Base-by-base conservation (phyloP, 805 yeast genomes). In the Lipomyces spencermartinsiae region DNA sequence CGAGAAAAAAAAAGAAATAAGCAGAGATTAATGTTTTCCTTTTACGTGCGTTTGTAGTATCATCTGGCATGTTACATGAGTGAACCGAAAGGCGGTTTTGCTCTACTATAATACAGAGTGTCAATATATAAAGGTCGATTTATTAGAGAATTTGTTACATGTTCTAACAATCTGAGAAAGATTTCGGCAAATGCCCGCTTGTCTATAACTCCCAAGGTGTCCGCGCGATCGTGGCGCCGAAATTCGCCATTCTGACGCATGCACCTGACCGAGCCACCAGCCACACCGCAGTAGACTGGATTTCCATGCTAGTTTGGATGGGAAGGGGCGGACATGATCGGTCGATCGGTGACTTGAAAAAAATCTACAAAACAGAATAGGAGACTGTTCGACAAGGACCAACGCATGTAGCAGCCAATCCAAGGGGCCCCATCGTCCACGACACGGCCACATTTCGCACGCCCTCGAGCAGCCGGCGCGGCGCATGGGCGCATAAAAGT, bases 401-500 rank as follows among this genome's bases (percentile, higher is more conserved):
- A n/a, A n/a, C n/a, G n/a, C n/a, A n/a, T 12, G 14, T 37, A 37
- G 6, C n/a, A 5, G 49, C 49, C 49, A 43, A 43, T n/a, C 49
- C 19, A 43, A 16, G 1, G 7, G n/a, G 22, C 22, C n/a, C 22
- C 14, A 6, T 37, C 16, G 43, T 12, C 16, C 43, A 37, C 43
- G 43, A 37, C 43, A 37, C 43, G 43, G 43, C 43, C 43, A 37
- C 43, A 37, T 37, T 37, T 37, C 43, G 16, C 43, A 37, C 43
- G 43, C 14, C 29, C 29, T 25, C 29, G 29, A 2, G 29, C 29
- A 3, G 29, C 29, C 29, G 29, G 29, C 29, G 29, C 1, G 29
- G 29, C 29, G 29, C 29, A 43, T 43, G 49, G 16, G 49, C n/a
- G 49, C 49, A 43, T 43, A 43, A 63, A 56, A 31, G 55, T 59